Evolutionary conservation across 2,329 filamentous ascomycete genomes (phyloP).

Genomic region (Sporothrix mexicana): DNA sequence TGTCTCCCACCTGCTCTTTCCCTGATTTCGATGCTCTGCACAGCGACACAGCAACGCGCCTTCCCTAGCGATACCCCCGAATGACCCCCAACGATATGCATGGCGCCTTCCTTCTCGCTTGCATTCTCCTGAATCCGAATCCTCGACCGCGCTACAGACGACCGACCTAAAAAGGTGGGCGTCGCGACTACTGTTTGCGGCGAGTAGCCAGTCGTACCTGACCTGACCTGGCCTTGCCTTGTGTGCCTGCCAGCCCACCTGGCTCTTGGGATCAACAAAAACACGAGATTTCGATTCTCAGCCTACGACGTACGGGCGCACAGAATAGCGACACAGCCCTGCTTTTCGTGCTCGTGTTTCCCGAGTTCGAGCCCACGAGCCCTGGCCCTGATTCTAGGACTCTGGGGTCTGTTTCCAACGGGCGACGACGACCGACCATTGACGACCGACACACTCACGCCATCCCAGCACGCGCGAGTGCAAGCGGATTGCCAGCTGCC

Average conservation of each 20-base stretch:
- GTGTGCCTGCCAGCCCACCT: not conserved
- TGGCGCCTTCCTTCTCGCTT: not conserved
- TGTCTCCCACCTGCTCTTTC: not conserved
- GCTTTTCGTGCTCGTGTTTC: constrained; percentile 29
- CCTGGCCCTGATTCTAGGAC: not conserved
- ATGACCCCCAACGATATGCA: not conserved
- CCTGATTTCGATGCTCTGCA: not conserved
- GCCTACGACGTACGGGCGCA: not conserved
- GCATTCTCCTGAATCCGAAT: not conserved
- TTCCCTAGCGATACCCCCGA: too few relatives aligned
- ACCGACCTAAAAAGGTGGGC: constrained; percentile 11
- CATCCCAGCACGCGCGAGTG: too few relatives aligned
- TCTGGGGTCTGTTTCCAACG: not conserved
- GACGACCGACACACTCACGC: too few relatives aligned
- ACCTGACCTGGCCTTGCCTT: too few relatives aligned
- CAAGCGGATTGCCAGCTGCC: not conserved
- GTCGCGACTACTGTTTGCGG: not conserved
- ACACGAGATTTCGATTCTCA: not conserved
- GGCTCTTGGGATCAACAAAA: not conserved
- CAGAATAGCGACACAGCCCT: constrained; percentile 21
- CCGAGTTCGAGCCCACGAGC: not conserved
- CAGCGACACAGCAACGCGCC: not conserved
- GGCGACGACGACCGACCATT: not conserved
- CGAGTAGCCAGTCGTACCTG: too few relatives aligned
- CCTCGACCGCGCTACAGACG: not conserved